Conservation (phyloP, 371 early-diverging fungal species). For the Syncephalastrum racemosum region DNA sequence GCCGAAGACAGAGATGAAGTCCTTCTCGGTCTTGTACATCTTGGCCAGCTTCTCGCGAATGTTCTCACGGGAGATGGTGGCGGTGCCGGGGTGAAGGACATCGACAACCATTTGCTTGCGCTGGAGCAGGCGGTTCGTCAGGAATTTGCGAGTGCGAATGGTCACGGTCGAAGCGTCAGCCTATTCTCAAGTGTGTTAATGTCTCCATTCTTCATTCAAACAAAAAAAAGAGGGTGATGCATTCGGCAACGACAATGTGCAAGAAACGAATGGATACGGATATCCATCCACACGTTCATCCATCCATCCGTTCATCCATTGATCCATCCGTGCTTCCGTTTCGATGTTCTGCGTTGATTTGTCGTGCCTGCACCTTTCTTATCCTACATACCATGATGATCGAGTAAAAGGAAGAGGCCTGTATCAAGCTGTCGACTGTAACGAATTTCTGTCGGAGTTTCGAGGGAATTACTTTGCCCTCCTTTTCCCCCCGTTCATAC, state of each 20-base stretch:
- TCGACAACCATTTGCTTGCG: conserved; percentile 99
- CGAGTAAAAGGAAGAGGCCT: too few species aligned
- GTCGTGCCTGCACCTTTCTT: too few species aligned
- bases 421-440: too few species aligned
- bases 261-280: too few species aligned
- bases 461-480: too few species aligned
- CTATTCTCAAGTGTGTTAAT: conserved; percentile 26
- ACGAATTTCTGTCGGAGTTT: too few species aligned
- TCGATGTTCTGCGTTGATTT: too few species aligned
- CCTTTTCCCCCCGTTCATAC: too few species aligned
- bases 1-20: conserved; percentile 92
- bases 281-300: too few species aligned
- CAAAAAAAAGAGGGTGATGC: conserved; percentile 44
- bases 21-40: conserved; percentile 94
- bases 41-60: conserved; percentile 94
- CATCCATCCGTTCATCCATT: too few species aligned
- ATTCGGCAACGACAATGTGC: conserved; percentile 4
- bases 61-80: conserved; percentile 92
- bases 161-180: conserved; percentile 82
- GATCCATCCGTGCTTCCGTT: too few species aligned
- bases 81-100: conserved; percentile 92
- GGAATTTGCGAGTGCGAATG: conserved; percentile 97
- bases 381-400: too few species aligned
- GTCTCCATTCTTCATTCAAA: conserved; percentile 1
- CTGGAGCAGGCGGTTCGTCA: conserved; percentile 97